These are phyloP conservation scores for Camelina hispida DNA, from an alignment of 345 rosid genomes.

Conservation along the genomic window DNA sequence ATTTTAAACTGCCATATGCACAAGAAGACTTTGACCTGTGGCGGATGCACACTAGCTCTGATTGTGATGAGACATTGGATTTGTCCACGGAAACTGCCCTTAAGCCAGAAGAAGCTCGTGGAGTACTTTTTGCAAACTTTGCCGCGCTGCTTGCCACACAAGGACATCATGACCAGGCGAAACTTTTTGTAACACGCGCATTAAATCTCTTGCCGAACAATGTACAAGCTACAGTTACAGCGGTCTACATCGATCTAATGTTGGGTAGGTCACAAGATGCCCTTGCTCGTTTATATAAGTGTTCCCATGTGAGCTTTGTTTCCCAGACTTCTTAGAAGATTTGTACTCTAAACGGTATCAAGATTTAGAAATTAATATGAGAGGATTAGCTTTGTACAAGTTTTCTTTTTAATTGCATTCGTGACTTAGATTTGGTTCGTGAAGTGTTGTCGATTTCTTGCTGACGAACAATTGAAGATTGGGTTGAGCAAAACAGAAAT, in stretches of 20 bases:
- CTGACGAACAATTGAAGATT: too few species aligned
- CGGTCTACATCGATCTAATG: slow-evolving; percentile 75
- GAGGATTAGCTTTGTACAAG: slow-evolving; percentile 23
- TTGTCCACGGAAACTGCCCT: slow-evolving; percentile 40
- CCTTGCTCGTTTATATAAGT: slow-evolving; percentile 72
- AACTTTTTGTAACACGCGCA: slow-evolving; percentile 60
- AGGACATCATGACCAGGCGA: slow-evolving; percentile 76
- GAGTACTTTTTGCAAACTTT: slow-evolving; percentile 76
- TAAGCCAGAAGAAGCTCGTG: slow-evolving; percentile 91
- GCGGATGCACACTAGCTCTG: slow-evolving; percentile 55
- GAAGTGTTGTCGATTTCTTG: too few species aligned
- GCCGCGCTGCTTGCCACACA: slow-evolving; percentile 69
- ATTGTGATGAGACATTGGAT: slow-evolving; percentile 68
- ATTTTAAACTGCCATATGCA: slow-evolving; percentile 68
- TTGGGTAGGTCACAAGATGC: slow-evolving; percentile 81
- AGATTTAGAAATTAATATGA: slow-evolving; percentile 36
- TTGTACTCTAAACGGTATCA: slow-evolving; percentile 26
- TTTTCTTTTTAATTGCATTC: neutral
- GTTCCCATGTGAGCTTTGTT: slow-evolving; percentile 70
- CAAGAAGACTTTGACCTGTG: slow-evolving; percentile 74
- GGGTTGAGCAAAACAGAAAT: too few species aligned
- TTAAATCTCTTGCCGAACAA: slow-evolving; percentile 62
- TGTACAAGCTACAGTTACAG: slow-evolving; percentile 77
- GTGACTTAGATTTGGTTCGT: too few species aligned
- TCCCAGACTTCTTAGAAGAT: slow-evolving; percentile 40